phyloP scores from a whole-genome alignment of 2,329 filamentous ascomycete genomes.

The Penicillium olsonii region DNA sequence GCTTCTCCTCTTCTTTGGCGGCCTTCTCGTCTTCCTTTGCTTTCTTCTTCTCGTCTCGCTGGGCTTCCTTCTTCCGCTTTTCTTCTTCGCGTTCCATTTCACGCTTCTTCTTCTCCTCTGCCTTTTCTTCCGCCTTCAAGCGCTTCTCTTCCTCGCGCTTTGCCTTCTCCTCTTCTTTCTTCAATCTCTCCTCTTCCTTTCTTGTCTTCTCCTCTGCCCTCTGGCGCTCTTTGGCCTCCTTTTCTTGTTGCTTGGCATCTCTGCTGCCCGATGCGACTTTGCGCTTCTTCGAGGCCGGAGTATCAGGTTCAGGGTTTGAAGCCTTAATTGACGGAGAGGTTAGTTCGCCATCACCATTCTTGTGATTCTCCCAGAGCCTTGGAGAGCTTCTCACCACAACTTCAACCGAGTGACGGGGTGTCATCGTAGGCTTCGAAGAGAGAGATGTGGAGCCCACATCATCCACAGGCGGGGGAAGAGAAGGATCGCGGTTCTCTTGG shows the following conservation, averaged over 20 bases:
- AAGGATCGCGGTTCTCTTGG: constrained; percentile 27
- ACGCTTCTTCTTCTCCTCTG: constrained; percentile 32
- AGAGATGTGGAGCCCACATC: background rate
- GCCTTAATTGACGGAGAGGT: background rate
- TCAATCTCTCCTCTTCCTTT: constrained; percentile 23
- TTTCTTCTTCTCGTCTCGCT: constrained; percentile 48
- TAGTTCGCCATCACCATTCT: background rate
- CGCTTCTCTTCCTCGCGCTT: constrained; percentile 36
- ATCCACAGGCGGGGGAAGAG: background rate
- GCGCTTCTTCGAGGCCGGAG: constrained; percentile 28
- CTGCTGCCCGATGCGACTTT: constrained; percentile 29
- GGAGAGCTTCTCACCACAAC: constrained; percentile 5
- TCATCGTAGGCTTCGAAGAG: background rate
- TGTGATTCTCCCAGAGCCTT: background rate
- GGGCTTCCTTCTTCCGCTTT: constrained; percentile 24
- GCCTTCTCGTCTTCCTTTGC: constrained; percentile 49
- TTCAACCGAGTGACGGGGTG: constrained; percentile 4
- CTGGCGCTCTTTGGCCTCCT: constrained; percentile 33
- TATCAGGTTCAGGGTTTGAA: constrained; percentile 10
- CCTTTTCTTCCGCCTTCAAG: constrained; percentile 32
- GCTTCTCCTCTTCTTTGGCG: constrained; percentile 46
- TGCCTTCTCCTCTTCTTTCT: constrained; percentile 22
- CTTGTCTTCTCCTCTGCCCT: constrained; percentile 34
- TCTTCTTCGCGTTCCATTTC: constrained; percentile 36
- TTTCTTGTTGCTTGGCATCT: constrained; percentile 39